Evolutionary conservation across 2,329 filamentous ascomycete species (phyloP).

Genomic region (Fusarium sp.): DNA sequence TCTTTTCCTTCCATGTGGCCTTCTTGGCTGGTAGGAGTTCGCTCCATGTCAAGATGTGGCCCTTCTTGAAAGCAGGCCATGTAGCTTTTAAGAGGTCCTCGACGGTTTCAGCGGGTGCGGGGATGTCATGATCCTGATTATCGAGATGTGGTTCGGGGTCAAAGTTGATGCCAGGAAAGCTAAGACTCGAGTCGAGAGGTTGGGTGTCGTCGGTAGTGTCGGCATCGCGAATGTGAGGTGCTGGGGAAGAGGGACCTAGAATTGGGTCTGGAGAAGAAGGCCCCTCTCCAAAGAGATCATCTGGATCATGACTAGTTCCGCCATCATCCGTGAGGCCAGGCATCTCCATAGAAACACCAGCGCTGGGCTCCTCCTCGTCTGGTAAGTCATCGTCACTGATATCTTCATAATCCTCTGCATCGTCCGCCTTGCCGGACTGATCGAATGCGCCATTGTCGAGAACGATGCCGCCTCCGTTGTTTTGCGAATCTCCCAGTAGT

Average conservation of each 20-base stretch:
- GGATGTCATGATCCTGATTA: conserved; percentile 72
- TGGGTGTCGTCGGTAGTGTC: conserved; percentile 51
- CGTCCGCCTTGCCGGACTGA: conserved; percentile 83
- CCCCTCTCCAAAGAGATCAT: conserved; percentile 77
- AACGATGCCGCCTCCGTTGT: conserved; percentile 53
- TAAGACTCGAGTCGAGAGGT: conserved; percentile 46
- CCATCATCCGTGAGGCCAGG: conserved; percentile 69
- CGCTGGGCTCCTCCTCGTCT: conserved; percentile 74
- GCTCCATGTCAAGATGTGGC: conserved; percentile 80
- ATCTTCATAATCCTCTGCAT: conserved; percentile 90
- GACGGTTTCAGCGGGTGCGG: conserved; percentile 76
- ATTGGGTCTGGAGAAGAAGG: conserved; percentile 61
- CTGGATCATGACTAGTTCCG: conserved; percentile 67
- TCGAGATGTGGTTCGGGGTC: conserved; percentile 57
- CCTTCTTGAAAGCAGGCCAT: conserved; percentile 83
- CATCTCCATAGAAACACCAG: conserved; percentile 57
- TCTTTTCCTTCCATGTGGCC: conserved; percentile 81
- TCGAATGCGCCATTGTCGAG: conserved; percentile 64
- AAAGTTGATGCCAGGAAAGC: conserved; percentile 59
- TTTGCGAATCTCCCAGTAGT: conserved; percentile 56
- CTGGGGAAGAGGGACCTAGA: conserved; percentile 57
- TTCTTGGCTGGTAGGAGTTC: conserved; percentile 84
- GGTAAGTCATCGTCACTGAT: conserved; percentile 92
- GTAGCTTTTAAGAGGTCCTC: conserved; percentile 81
- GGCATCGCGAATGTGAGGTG: conserved; percentile 54